Percentiles rank a stretch among this genome's conserved stretches.
These are phyloP conservation scores for Lyophyllum semitale DNA, from an alignment of 768 basidiomycete species.

Conservation along the genomic window DNA sequence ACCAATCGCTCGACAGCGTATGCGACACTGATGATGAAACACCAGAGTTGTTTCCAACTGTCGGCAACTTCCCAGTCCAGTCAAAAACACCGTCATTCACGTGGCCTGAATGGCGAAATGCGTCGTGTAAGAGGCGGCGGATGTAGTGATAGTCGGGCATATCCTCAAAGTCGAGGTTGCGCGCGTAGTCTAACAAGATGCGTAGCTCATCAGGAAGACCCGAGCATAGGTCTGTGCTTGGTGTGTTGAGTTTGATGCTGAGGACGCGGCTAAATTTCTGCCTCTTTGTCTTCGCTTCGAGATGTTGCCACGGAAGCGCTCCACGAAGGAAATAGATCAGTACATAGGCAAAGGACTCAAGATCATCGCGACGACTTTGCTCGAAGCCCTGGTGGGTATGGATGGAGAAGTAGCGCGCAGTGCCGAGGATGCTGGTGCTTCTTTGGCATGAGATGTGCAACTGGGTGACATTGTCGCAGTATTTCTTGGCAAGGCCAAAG, in stretches of 20 bases:
- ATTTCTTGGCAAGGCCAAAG: background rate
- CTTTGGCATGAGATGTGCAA: background rate
- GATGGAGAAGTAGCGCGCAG: background rate
- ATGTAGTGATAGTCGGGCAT: background rate
- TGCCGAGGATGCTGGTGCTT: background rate
- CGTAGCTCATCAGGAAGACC: background rate
- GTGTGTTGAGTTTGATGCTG: slow-evolving; percentile 44
- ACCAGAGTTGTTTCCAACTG: background rate
- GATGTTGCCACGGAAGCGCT: slow-evolving; percentile 62
- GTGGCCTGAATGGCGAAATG: background rate
- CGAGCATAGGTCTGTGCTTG: background rate
- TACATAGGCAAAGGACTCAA: slow-evolving; percentile 82
- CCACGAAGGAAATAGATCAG: slow-evolving; percentile 89
- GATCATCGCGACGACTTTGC: slow-evolving; percentile 77
- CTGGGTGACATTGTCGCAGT: background rate
- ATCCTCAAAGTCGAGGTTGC: background rate
- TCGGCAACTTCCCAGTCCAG: background rate
- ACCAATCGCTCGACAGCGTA: background rate
- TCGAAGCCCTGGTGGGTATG: slow-evolving; percentile 61
- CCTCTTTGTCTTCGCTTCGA: background rate
- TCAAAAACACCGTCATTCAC: background rate
- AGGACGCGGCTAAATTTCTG: slow-evolving; percentile 1
- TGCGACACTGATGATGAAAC: background rate
- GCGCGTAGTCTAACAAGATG: background rate
- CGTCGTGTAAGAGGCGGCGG: background rate